These are phyloP conservation scores for Aspergillus brunneoviolaceus DNA, from an alignment of 2,329 filamentous ascomycete species.

Conservation along the genomic window DNA sequence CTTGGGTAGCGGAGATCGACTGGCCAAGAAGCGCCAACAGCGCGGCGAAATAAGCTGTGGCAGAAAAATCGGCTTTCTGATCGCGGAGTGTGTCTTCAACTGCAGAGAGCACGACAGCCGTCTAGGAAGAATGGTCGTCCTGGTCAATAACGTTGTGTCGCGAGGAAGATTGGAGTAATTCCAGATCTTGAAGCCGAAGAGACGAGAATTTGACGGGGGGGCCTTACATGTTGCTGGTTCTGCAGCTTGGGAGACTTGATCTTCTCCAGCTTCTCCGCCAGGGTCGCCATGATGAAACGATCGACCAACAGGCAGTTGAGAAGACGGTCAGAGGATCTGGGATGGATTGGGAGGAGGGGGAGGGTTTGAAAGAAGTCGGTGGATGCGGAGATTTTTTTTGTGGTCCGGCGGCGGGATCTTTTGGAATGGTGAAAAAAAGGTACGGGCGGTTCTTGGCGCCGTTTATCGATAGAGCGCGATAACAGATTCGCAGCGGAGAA, in stretches of 20 bases:
- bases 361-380: conserved; percentile 28
- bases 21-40: conserved; percentile 83
- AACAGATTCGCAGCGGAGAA: not conserved
- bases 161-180: conserved; percentile 8
- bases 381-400: conserved; percentile 28
- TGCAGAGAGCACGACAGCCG: conserved; percentile 77
- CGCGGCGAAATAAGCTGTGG: conserved; percentile 95
- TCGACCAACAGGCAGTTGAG: conserved; percentile 27
- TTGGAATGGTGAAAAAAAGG: conserved; percentile 31
- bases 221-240: conserved; percentile 82
- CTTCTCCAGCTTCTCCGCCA: conserved; percentile 93
- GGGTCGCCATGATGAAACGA: conserved; percentile 53
- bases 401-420: conserved; percentile 24
- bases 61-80: conserved; percentile 76
- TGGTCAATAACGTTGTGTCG: conserved; percentile 8
- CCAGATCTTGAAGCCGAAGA: not conserved
- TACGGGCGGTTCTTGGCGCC: conserved; percentile 26
- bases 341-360: conserved; percentile 21
- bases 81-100: conserved; percentile 91
- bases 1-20: conserved; percentile 62
- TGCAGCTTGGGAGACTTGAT: conserved; percentile 95
- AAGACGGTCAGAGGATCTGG: conserved; percentile 18
- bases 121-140: conserved; percentile 18
- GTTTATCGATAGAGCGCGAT: conserved; percentile 22
- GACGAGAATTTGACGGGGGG: not conserved